Evolutionary conservation across 805 yeast genomes (phyloP), one percentile per base, ranked within the genome.

Genomic region (Ogataea saltuana): DNA sequence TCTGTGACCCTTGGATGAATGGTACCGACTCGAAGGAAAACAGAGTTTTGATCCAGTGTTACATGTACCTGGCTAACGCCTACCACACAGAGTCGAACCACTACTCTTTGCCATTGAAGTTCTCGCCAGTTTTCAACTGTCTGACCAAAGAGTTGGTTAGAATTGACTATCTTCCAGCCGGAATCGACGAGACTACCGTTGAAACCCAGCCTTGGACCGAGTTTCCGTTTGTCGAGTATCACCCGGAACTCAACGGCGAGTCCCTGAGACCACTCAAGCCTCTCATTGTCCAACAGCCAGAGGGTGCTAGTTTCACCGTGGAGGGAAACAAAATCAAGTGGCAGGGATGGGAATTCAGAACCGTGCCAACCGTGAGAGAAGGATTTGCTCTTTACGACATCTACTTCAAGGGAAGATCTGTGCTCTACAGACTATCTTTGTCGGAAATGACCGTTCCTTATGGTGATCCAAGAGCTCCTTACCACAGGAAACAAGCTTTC

Each of bases 401-500:
- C 40, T 70, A 69, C 59, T 85, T 83, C 71, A 83, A 84, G 64
- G 91, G 90, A 39, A 79, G 93, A 67, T 82, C 85, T 37, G 68
- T 80, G 33, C 76, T 85, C 59, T 85, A 85, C 74, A 75, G 93
- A 69, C 64, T 84, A 35, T 75, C 89, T 2, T 67, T 85, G 54
- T 78, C 85, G 42, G 95, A 85, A 67, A 85, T 86, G 95, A 85
- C 91, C 30, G 95, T 86, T 50, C 93, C 93, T 25, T 85, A 86
- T 60, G 90, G 88, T 63, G 91, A 85, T 63, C 88, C 90, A 58
- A 75, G 91, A 66, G 81, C 81, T 34, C 93, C 93, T 50, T 82
- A 74, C 70, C 89, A 84, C 68, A 78, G 91, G 75, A 85, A 86
- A 70, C 90, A 84, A 70, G 93, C 93, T 25, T 85, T 85, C 54